Evolutionary conservation across 2,329 filamentous ascomycete species (phyloP).

Genomic region (Hymenotorrendiella dingleyae): DNA sequence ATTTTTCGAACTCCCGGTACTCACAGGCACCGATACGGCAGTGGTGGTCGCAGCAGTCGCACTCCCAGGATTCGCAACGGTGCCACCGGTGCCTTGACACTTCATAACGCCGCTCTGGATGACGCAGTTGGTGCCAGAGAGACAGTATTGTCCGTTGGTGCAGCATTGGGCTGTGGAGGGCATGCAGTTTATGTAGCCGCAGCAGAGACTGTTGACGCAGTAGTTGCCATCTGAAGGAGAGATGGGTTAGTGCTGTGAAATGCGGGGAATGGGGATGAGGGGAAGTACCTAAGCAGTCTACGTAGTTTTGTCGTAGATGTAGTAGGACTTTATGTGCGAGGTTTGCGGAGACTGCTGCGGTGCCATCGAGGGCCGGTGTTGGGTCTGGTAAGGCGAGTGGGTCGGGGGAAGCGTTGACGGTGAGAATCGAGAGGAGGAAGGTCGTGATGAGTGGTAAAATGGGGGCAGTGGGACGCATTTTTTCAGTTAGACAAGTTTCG

Average conservation of each 20-base stretch:
- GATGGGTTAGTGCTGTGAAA: neutral
- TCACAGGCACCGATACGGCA: neutral
- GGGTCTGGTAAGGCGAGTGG: neutral
- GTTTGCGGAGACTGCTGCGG: neutral
- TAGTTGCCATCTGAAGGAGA: neutral
- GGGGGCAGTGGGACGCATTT: neutral
- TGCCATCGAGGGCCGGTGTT: neutral
- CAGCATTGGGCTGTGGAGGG: constrained; percentile 1
- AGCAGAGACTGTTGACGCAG: constrained; percentile 3
- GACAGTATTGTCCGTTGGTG: constrained; percentile 3
- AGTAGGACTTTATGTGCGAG: neutral
- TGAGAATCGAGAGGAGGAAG: no score
- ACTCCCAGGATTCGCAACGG: neutral
- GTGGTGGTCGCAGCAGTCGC: neutral
- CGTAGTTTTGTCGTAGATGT: neutral
- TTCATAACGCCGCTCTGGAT: neutral
- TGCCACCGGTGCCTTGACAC: neutral
- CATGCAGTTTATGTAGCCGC: constrained; percentile 3
- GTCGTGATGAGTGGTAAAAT: no score
- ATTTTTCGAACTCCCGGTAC: neutral
- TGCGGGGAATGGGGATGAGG: neutral
- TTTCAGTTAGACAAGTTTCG: no score
- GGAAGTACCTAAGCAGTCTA: neutral
- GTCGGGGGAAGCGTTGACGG: neutral
- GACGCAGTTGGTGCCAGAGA: neutral